Evolutionary conservation across 1,284 basidiomycete genomes (phyloP), one percentile per base, ranked within the genome.

Genomic region (Boletus albobrunnescens): DNA sequence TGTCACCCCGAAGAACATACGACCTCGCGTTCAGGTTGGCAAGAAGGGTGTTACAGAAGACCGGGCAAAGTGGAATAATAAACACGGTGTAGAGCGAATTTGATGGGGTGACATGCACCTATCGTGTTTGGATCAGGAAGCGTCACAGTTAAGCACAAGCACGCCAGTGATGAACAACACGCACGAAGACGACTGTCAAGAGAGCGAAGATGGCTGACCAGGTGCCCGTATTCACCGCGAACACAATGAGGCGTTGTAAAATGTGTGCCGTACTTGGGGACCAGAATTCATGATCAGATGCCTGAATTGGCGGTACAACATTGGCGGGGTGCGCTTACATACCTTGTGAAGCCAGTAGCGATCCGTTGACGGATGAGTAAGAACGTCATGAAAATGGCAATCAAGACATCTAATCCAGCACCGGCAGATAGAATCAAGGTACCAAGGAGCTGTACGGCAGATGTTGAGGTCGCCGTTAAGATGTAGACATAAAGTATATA

Each of bases 21-120:
- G 22, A 7, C 37, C 54, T 38, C 1, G 38, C 42, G 3, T 57
- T 57, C 37, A 57, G 11, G 24, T 58, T 58, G 27, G 51, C 51
- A 6, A 56, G 54, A 1, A 56, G 32, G 6, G 51, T 58, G n/a
- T 59, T 59, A 4, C 30, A 46, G 35, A 60, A 57, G 1, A 58
- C 1, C 10, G 41, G 12, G 20, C 46, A 49, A 14, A 57, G 30
- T 3, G 56, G 52, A 12, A 49, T 19, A 1, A 24, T 36, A n/a
- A 56, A 41, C 10, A 57, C 24, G 7, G 20, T 1, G 4, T 44
- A 39, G 22, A 52, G 2, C 9, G 36, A 20, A 6, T 16, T 19
- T 0, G 17, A 17, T 2, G 44, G 48, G 10, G 8, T 37, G 20
- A 39, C 1, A 1, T 38, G 11, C 23, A 47, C 1, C 52, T 57